Evolutionary conservation across 1,284 basidiomycete genomes (phyloP), one percentile per base, ranked within the genome.

Genomic region (Sporisorium iseilematis-ciliati): DNA sequence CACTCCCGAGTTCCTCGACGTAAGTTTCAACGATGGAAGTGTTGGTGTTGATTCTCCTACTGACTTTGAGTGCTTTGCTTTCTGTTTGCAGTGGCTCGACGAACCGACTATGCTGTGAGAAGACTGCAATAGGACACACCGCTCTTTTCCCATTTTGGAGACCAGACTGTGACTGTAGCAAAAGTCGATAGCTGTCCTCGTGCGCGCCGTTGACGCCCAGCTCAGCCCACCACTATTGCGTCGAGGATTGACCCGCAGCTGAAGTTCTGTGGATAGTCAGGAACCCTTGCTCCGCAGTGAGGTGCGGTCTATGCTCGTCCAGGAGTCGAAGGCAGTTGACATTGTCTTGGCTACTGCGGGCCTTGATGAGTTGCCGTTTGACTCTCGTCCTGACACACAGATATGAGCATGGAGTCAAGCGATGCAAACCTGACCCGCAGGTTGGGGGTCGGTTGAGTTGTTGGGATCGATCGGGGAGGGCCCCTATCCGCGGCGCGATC

Each of bases 1-100:
- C 82, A 97, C 96, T 0, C 96, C 96, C 1, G 91, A 97, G 45
- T 95, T 98, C 50, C 75, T 83, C 21, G 76, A 79, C 48, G 77
- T 79, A 65, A 70, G 77, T 79, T 31, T 12, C 6, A 12, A 29
- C 7, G 25, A 14, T 11, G 7, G 3, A 16, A 20, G 29, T 12
- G 33, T 26, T 16, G 23, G 23, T 10, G 6, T 40, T n/a, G 8
- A 14, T 35, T 33, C 14, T 16, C 14, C 18, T 4, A 23, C 48
- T 56, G 48, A 56, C 46, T 10, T n/a, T 42, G 16, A 18, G 2
- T 51, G 52, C 7, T 16, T 35, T 29, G n/a, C 33, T 31, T 52
- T 25, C 40, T 23, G 41, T 33, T 33, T 38, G 35, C 46, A 69
- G 63, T 75, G 72, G 72, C 68, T 75, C 38, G 72, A 75, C 50